Percentiles rank a stretch among this genome's conserved stretches.
Conservation (phyloP, 1,284 basidiomycete species). For the Schizophyllum commune region DNA sequence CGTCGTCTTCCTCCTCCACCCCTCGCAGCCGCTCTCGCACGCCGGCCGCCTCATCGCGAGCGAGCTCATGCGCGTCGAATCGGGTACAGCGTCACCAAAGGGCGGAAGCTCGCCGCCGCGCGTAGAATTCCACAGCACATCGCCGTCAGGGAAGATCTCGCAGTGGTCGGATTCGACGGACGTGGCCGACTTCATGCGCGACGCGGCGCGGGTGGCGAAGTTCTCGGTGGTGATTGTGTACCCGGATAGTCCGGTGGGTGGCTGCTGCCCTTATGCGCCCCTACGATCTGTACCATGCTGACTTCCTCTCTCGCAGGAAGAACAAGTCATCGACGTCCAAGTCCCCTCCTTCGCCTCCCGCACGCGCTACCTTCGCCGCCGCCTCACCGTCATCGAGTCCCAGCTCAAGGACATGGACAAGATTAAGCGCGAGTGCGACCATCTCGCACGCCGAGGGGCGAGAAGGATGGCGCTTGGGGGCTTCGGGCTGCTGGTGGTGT, state of each 20-base stretch:
- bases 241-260: neutral
- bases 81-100: slow-evolving; percentile 33
- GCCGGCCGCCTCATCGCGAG: slow-evolving; percentile 41
- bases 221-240: slow-evolving; percentile 48
- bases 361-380: slow-evolving; percentile 50
- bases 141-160: slow-evolving; percentile 16
- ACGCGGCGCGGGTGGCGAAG: slow-evolving; percentile 46
- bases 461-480: slow-evolving; percentile 50
- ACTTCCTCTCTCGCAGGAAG: slow-evolving; percentile 7
- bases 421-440: slow-evolving; percentile 48
- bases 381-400: slow-evolving; percentile 34
- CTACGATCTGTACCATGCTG: too few relatives aligned
- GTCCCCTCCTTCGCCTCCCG: slow-evolving; percentile 59
- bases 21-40: slow-evolving; percentile 55
- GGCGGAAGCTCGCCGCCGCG: too few relatives aligned
- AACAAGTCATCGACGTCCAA: slow-evolving; percentile 37
- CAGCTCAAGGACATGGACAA: slow-evolving; percentile 41
- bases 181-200: slow-evolving; percentile 59
- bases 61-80: slow-evolving; percentile 28
- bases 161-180: slow-evolving; percentile 65
- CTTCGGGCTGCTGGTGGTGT: slow-evolving; percentile 49
- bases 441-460: slow-evolving; percentile 47
- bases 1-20: slow-evolving; percentile 53
- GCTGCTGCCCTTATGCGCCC: too few relatives aligned
- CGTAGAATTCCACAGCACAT: slow-evolving; percentile 22